These are phyloP conservation scores for Ustilago tritici DNA, from an alignment of 1,284 basidiomycete species.

Conservation along the genomic window DNA sequence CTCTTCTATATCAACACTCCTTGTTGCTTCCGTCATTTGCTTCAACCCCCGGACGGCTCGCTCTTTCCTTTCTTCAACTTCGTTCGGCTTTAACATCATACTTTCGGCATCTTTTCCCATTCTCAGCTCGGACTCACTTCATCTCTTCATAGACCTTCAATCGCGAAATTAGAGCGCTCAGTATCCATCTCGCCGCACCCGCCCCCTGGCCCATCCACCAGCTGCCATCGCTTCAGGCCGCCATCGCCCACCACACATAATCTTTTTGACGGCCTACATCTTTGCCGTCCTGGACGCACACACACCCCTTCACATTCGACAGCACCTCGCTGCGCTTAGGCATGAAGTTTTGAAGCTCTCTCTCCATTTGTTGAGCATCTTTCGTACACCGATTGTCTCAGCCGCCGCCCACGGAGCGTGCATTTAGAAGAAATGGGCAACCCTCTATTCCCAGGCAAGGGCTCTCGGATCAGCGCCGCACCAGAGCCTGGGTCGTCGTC, in stretches of 20 bases:
- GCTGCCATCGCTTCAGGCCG: not conserved
- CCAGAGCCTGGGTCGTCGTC: conserved; percentile 8
- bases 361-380: too few relatives aligned
- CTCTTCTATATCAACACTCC: not conserved
- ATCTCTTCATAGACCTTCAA: not conserved
- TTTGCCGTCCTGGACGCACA: not conserved
- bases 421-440: conserved; percentile 27
- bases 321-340: not conserved
- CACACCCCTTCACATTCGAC: not conserved
- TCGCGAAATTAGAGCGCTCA: not conserved
- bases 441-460: conserved; percentile 23
- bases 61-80: not conserved
- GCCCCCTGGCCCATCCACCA: not conserved
- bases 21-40: conserved; percentile 12
- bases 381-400: not conserved
- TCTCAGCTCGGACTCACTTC: not conserved
- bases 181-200: conserved; percentile 4
- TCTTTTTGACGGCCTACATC: not conserved
- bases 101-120: not conserved
- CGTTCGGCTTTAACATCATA: not conserved
- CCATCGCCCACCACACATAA: not conserved
- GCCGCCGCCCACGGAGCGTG: too few relatives aligned
- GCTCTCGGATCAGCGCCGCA: conserved; percentile 76
- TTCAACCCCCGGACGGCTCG: conserved; percentile 32
- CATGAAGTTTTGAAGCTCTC: not conserved